Evolutionary conservation across 768 basidiomycete genomes (phyloP).

Genomic region (Dacryopinax spathularia): DNA sequence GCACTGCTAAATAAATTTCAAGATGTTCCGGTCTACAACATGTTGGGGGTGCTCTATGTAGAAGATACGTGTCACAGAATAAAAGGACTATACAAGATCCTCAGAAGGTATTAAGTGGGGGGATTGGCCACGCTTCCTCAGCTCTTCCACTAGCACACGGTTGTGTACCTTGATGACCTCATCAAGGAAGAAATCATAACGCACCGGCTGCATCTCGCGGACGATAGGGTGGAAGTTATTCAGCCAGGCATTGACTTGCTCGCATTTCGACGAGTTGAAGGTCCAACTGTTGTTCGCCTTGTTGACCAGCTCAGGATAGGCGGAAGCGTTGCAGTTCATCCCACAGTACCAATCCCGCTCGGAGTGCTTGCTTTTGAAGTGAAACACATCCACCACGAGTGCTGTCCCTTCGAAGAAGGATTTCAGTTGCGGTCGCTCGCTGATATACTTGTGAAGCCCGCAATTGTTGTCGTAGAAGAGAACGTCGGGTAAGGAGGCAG

Average conservation of each 20-base stretch:
- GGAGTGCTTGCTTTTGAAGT: constrained; percentile 28
- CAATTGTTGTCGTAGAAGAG: constrained; percentile 16
- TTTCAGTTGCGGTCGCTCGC: not conserved
- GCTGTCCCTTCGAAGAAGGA: constrained; percentile 10
- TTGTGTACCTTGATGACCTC: constrained; percentile 27
- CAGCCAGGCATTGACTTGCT: constrained; percentile 6
- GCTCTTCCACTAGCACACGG: not conserved
- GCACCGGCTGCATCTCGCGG: constrained; percentile 23
- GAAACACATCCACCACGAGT: constrained; percentile 27
- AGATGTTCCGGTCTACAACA: no score
- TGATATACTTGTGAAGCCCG: constrained; percentile 6
- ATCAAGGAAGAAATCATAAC: constrained; percentile 29
- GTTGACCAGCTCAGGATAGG: constrained; percentile 20
- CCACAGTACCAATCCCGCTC: constrained; percentile 19
- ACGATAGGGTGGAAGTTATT: constrained; percentile 16
- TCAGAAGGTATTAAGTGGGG: no score
- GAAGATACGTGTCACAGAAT: no score
- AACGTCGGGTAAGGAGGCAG: not conserved
- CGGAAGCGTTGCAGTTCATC: constrained; percentile 19
- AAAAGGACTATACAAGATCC: no score
- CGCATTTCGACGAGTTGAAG: constrained; percentile 3
- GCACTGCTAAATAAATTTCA: no score
- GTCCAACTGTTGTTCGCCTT: constrained; percentile 8
- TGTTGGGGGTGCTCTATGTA: no score
- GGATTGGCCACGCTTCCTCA: no score